Evolutionary conservation across 2,329 filamentous ascomycete species (phyloP).

Genomic region (Hawksworthiomyces lignivorus): DNA sequence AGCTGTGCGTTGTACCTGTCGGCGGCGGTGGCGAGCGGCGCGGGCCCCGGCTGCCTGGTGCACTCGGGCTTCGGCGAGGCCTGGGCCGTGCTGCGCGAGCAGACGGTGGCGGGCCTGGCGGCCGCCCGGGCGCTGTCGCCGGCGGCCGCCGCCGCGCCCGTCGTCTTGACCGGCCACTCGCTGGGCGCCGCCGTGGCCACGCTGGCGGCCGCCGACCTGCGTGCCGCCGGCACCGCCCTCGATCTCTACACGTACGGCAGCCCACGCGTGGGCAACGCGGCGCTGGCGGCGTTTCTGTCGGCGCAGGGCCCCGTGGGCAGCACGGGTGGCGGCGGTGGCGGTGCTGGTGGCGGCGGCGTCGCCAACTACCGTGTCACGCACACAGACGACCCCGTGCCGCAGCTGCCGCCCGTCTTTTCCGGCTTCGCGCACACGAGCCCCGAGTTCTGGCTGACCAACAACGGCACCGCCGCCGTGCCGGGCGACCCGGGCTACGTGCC

Average conservation of each 20-base stretch:
- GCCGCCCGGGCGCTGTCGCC: conserved; percentile 26
- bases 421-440: conserved; percentile 60
- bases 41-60: conserved; percentile 39
- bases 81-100: conserved; percentile 45
- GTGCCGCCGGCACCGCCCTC: conserved; percentile 35
- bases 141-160: conserved; percentile 17
- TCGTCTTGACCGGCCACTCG: conserved; percentile 60
- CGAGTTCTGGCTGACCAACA: conserved; percentile 55
- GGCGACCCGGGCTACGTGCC: neutral
- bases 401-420: conserved; percentile 53
- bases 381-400: conserved; percentile 57
- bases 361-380: conserved; percentile 60
- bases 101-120: conserved; percentile 35
- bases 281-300: conserved; percentile 46
- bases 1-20: conserved; percentile 21
- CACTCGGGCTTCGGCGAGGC: conserved; percentile 53
- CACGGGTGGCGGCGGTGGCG: conserved; percentile 22
- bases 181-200: conserved; percentile 59
- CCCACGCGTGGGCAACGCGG: conserved; percentile 55
- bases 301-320: conserved; percentile 27
- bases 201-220: conserved; percentile 50
- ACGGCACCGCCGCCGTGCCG: conserved; percentile 21
- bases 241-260: conserved; percentile 61
- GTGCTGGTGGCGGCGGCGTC: conserved; percentile 24
- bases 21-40: conserved; percentile 2